Evolutionary conservation across 2,329 filamentous ascomycete genomes (phyloP).

Genomic region (Colletotrichum eleusines): DNA sequence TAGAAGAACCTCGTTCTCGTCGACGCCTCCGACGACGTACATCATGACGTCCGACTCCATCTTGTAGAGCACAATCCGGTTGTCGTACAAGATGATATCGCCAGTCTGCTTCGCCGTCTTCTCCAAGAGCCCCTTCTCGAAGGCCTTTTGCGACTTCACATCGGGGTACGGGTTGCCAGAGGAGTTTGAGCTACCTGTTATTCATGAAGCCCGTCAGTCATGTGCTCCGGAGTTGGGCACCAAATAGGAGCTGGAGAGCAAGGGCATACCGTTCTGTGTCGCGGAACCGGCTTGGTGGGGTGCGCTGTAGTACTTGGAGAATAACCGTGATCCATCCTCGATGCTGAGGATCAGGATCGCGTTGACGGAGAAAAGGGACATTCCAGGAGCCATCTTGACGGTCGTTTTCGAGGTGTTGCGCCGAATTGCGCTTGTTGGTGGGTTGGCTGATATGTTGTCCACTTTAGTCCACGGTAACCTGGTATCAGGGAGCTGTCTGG

Average conservation of each 20-base stretch:
- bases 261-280: slow-evolving; percentile 44
- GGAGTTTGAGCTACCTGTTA: slow-evolving; percentile 11
- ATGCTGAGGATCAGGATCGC: slow-evolving; percentile 83
- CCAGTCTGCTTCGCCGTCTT: slow-evolving; percentile 97
- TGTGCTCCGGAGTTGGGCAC: slow-evolving; percentile 17
- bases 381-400: slow-evolving; percentile 75
- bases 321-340: slow-evolving; percentile 91
- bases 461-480: slow-evolving; percentile 39
- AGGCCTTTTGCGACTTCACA: slow-evolving; percentile 92
- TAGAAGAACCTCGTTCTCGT: slow-evolving; percentile 97
- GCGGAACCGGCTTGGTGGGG: slow-evolving; percentile 58
- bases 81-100: slow-evolving; percentile 98
- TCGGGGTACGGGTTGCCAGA: slow-evolving; percentile 83
- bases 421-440: slow-evolving; percentile 33
- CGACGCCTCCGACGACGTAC: slow-evolving; percentile 89
- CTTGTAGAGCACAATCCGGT: slow-evolving; percentile 97
- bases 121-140: slow-evolving; percentile 94
- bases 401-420: slow-evolving; percentile 34
- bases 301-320: slow-evolving; percentile 82
- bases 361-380: slow-evolving; percentile 82
- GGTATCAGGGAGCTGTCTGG: slow-evolving; percentile 31
- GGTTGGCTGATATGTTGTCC: slow-evolving; percentile 25
- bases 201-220: slow-evolving; percentile 7
- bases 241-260: slow-evolving; percentile 27
- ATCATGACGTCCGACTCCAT: slow-evolving; percentile 96